A percentile compares a stretch with the other conserved stretches of the same genome.
Conservation (phyloP, 495 filamentous ascomycete genomes). For the Glutinoglossum americanum region DNA sequence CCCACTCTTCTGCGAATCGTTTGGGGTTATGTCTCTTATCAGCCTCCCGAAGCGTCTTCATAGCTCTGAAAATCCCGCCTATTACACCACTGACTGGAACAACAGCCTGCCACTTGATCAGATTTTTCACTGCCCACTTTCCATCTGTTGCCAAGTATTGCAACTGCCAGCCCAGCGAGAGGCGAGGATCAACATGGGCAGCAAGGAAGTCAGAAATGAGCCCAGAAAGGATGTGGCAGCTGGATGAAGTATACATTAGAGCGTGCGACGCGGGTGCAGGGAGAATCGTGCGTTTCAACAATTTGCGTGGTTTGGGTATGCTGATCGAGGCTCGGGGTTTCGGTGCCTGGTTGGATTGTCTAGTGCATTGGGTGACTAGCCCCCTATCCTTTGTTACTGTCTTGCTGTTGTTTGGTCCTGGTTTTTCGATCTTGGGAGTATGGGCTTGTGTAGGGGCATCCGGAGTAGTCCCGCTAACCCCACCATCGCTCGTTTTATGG, state of each 20-base stretch:
- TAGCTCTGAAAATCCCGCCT: conserved; percentile 50
- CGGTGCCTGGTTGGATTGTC: neutral
- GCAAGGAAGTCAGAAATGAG: conserved; percentile 66
- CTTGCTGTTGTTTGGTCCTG: conserved; percentile 6
- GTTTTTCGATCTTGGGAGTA: conserved; percentile 8
- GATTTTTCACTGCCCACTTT: conserved; percentile 97
- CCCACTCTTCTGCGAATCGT: conserved; percentile 46
- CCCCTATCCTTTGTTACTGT: conserved; percentile 8
- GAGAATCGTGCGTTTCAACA: conserved; percentile 49
- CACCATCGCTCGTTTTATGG: conserved; percentile 13
- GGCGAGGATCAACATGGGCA: conserved; percentile 48
- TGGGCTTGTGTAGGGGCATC: conserved; percentile 27
- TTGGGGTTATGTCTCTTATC: conserved; percentile 66
- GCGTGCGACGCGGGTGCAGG: conserved; percentile 66
- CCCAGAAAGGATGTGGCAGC: conserved; percentile 53
- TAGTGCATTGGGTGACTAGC: neutral
- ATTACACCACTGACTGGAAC: conserved; percentile 59
- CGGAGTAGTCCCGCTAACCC: conserved; percentile 18
- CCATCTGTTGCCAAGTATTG: conserved; percentile 66
- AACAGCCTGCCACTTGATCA: conserved; percentile 72
- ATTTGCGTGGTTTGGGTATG: conserved; percentile 15
- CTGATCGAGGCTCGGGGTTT: conserved; percentile 4
- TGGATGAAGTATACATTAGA: conserved; percentile 58
- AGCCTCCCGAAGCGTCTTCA: conserved; percentile 74
- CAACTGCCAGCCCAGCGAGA: conserved; percentile 76